These are phyloP conservation scores for Ceratocystis ficicola DNA, from an alignment of 2,329 filamentous ascomycete genomes.

Conservation along the genomic window DNA sequence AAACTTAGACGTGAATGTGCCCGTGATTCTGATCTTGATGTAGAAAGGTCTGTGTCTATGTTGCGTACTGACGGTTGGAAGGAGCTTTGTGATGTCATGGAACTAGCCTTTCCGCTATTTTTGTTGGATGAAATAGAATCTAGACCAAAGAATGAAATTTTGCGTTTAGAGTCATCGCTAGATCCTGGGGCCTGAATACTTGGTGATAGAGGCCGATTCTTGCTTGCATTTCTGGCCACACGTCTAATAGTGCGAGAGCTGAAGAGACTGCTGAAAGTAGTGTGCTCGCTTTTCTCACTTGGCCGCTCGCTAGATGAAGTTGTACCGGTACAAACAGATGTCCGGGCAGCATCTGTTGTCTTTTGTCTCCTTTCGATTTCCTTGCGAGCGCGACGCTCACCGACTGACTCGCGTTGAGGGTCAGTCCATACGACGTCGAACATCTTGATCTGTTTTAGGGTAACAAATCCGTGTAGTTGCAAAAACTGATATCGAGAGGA, in stretches of 20 bases:
- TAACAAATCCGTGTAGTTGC: not conserved
- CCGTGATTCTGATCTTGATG: slow-evolving; percentile 11
- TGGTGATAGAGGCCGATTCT: slow-evolving; percentile 22
- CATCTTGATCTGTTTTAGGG: slow-evolving; percentile 31
- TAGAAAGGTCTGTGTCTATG: slow-evolving; percentile 13
- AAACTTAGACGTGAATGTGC: slow-evolving; percentile 12
- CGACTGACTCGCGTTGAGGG: slow-evolving; percentile 40
- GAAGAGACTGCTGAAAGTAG: slow-evolving; percentile 34
- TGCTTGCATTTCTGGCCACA: slow-evolving; percentile 24
- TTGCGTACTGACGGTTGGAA: slow-evolving; percentile 11
- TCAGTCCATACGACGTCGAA: slow-evolving; percentile 50
- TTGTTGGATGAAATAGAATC: slow-evolving; percentile 19
- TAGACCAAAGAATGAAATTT: slow-evolving; percentile 17
- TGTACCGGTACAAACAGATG: slow-evolving; percentile 32
- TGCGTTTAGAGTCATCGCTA: slow-evolving; percentile 7
- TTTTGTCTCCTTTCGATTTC: slow-evolving; percentile 31
- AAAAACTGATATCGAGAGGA: not conserved
- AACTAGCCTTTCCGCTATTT: slow-evolving; percentile 13
- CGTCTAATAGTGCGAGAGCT: slow-evolving; percentile 32
- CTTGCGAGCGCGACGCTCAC: slow-evolving; percentile 41
- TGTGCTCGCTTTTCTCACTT: slow-evolving; percentile 27
- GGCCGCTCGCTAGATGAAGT: slow-evolving; percentile 29
- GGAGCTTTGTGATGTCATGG: slow-evolving; percentile 17
- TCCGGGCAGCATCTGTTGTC: slow-evolving; percentile 26
- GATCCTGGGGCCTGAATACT: slow-evolving; percentile 14